Percentiles rank a stretch among this genome's conserved stretches.
Evolutionary conservation across 2,329 filamentous ascomycete genomes (phyloP).

Genomic region (Penicillium brasilianum): DNA sequence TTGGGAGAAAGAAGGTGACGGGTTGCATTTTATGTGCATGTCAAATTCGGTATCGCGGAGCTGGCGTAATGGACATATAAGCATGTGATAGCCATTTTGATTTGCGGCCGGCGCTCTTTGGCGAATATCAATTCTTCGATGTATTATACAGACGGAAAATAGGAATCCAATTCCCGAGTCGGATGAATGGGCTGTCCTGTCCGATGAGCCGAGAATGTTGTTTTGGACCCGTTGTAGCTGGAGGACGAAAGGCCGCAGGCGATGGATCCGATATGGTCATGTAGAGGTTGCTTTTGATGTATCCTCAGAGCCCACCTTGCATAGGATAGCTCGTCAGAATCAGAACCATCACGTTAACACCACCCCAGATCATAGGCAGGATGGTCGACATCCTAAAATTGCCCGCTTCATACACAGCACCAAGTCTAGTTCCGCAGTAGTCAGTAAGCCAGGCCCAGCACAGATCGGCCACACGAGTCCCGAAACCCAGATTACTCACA

Average conservation of each 20-base stretch:
- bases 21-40: slow-evolving; percentile 12
- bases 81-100: slow-evolving; percentile 20
- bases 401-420: slow-evolving; percentile 78
- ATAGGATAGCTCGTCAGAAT: slow-evolving; percentile 92
- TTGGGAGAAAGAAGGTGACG: slow-evolving; percentile 6
- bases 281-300: background rate
- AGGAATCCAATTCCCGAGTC: slow-evolving; percentile 8
- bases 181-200: background rate
- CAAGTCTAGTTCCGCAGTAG: slow-evolving; percentile 60
- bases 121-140: slow-evolving; percentile 19
- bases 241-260: background rate
- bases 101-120: slow-evolving; percentile 23
- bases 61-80: slow-evolving; percentile 30
- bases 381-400: slow-evolving; percentile 92
- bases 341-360: slow-evolving; percentile 80
- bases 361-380: slow-evolving; percentile 88
- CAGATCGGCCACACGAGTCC: background rate
- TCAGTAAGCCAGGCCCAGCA: slow-evolving; percentile 5
- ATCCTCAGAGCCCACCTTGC: slow-evolving; percentile 75
- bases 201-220: background rate
- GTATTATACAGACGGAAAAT: slow-evolving; percentile 25
- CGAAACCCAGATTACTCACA: slow-evolving; percentile 61
- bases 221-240: background rate
- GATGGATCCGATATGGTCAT: no score
- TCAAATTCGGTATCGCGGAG: slow-evolving; percentile 17